These are phyloP conservation scores for Ganoderma lucidum DNA, from an alignment of 1,284 basidiomycete species.

Conservation along the genomic window DNA sequence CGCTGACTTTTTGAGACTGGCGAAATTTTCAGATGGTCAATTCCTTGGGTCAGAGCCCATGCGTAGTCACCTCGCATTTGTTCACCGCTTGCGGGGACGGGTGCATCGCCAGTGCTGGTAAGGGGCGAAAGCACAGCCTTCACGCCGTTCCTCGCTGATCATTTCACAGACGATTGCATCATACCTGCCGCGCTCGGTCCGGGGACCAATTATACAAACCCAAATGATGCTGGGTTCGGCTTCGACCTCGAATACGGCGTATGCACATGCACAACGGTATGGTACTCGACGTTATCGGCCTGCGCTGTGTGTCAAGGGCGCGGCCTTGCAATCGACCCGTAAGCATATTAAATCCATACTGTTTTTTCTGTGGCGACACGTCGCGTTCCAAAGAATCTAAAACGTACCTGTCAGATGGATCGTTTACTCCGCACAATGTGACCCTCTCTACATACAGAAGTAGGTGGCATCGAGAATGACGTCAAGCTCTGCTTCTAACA, in stretches of 20 bases:
- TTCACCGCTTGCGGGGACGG: neutral
- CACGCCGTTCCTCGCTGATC: neutral
- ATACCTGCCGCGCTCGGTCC: neutral
- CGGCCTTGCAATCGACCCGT: slow-evolving; percentile 3
- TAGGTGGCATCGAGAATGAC: neutral
- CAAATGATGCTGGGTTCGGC: neutral
- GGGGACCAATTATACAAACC: neutral
- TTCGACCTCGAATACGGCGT: neutral
- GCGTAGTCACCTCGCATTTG: neutral
- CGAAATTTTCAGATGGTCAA: neutral
- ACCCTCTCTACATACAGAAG: neutral
- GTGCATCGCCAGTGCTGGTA: neutral
- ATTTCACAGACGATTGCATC: neutral
- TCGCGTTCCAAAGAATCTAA: too few species aligned
- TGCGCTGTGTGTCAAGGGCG: slow-evolving; percentile 1
- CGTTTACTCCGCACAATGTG: neutral
- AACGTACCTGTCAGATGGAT: neutral
- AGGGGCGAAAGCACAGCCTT: neutral
- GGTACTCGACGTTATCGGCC: slow-evolving; percentile 4
- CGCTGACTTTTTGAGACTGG: neutral
- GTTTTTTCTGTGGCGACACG: too few species aligned
- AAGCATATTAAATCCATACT: neutral
- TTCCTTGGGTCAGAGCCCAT: slow-evolving; percentile 1
- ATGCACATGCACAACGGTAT: neutral
- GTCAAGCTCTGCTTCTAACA: too few species aligned